Evolutionary conservation across 352 stramenopile genomes (phyloP).

Genomic region (Elongisporangium undulatum): DNA sequence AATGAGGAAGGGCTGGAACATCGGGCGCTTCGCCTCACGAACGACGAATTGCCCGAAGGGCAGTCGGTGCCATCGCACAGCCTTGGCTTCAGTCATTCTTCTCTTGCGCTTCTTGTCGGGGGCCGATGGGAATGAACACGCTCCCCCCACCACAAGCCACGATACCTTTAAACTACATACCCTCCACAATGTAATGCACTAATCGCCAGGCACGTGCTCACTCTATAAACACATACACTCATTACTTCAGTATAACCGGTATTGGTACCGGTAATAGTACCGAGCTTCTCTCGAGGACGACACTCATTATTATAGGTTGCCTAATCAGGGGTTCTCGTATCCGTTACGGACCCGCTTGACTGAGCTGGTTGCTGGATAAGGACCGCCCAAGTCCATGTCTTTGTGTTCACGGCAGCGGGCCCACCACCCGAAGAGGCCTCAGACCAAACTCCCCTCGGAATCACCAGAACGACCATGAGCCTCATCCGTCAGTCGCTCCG

Average conservation of each 20-base stretch:
- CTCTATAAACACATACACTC: not conserved
- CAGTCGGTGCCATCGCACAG: conserved; percentile 82
- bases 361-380: not conserved
- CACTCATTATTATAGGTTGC: too few relatives aligned
- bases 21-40: conserved; percentile 69
- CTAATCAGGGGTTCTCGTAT: not conserved
- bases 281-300: too few relatives aligned
- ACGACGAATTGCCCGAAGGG: conserved; percentile 71
- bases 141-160: not conserved
- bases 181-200: not conserved
- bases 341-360: not conserved
- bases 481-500: conserved; percentile 79
- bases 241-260: not conserved
- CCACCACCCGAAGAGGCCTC: not conserved
- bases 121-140: not conserved
- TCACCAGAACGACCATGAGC: conserved; percentile 47
- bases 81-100: conserved; percentile 59
- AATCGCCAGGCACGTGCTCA: not conserved
- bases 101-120: not conserved
- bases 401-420: not conserved
- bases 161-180: not conserved
- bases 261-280: too few relatives aligned
- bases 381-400: not conserved
- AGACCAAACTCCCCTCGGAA: conserved; percentile 33
- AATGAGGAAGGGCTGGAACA: conserved; percentile 84